Base-by-base conservation (phyloP, 2,329 filamentous ascomycete genomes). In the Colletotrichum higginsianum region DNA sequence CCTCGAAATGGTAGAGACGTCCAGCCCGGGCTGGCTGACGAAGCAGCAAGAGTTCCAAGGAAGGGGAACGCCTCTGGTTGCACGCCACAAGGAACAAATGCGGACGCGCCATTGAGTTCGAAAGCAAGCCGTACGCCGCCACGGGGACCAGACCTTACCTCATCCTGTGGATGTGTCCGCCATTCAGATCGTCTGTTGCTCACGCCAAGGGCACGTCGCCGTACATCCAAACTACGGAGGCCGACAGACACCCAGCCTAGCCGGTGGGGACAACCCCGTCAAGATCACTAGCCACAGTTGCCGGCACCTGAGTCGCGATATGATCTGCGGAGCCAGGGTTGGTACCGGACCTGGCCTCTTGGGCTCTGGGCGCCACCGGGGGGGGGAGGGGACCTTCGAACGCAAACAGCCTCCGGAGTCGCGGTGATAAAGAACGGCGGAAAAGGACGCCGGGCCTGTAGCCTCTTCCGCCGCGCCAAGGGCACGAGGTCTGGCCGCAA, bases 21-120 rank as follows among this genome's bases (percentile, higher is more conserved):
- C 23, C 30, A 47, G 60, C 23, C 23, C n/a, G 11, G 47, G 40
- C 13, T 21, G 46, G 15, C 58, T 57, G 21, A 44, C 13, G 23
- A n/a, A 30, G 26, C 13, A 56, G 42, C 47, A 47, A 46, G 18
- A 47, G 58, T 53, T 40, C 47, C 53, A 56, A 35, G 26, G 23
- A 30, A 21, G 18, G 8, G 47, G 30, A 55, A 15, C 35, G 65
- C 21, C 58, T 50, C 15, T 46, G 18, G 15, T 9, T 21, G 47
- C 15, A 69, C 68, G 58, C 55, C 58, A 63, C 65, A 55, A 47
- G 60, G 46, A 53, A 53, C 66, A 63, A 53, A 64, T 55, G 60
- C 60, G 58, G 58, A 60, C 42, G 21, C 26, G 42, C 23, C 65
- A 60, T 64, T 44, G 53, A 52, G 23, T n/a, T 7, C 6, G 12